A percentile compares a stretch with the other conserved stretches of the same genome.
Evolutionary conservation across 2,329 filamentous ascomycete genomes (phyloP).

Genomic region (Talaromyces atroroseus): DNA sequence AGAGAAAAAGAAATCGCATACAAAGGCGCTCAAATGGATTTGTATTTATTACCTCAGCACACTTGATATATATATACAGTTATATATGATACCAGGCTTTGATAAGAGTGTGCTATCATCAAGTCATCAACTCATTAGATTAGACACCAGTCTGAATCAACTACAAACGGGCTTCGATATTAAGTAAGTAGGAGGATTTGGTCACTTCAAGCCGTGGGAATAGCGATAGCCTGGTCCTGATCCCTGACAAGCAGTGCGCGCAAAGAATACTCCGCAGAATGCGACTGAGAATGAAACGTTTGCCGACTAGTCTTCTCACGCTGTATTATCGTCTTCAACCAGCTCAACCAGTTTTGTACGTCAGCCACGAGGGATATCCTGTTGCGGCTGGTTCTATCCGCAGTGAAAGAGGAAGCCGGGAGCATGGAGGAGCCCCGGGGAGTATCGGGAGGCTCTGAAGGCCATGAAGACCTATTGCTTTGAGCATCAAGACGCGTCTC

Average conservation of each 20-base stretch:
- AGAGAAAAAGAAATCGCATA: conserved; percentile 1
- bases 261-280: conserved; percentile 33
- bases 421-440: conserved; percentile 5
- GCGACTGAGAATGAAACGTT: conserved; percentile 7
- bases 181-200: background rate
- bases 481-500: conserved; percentile 35
- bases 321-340: conserved; percentile 26
- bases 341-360: conserved; percentile 30
- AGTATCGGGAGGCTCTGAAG: conserved; percentile 14
- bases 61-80: no score
- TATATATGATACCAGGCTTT: conserved; percentile 3
- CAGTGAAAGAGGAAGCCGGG: background rate
- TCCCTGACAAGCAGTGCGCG: conserved; percentile 32
- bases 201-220: conserved; percentile 6
- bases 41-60: background rate
- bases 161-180: background rate
- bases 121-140: background rate
- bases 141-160: background rate
- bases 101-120: background rate
- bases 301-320: conserved; percentile 15
- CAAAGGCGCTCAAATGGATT: background rate
- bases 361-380: conserved; percentile 21
- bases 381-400: background rate
- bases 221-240: conserved; percentile 10
- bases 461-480: conserved; percentile 22